Conservation (phyloP, 306 rosid species). For the Ormosia semicastrata region DNA sequence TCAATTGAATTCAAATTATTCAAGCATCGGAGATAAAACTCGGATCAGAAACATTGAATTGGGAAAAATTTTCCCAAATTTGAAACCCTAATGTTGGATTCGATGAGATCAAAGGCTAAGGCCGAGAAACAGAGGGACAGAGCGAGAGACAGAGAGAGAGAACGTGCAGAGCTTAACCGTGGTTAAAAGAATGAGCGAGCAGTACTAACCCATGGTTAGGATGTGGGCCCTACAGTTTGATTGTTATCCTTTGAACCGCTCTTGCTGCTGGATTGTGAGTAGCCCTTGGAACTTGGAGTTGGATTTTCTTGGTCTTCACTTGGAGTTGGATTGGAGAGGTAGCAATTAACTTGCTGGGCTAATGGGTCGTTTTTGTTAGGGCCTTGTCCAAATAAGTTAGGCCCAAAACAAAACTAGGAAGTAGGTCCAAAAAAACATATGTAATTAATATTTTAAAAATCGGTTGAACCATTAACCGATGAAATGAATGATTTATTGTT, state of each 20-base stretch:
- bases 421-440: no score
- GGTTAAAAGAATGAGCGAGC: constrained; percentile 30
- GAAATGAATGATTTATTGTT: no score
- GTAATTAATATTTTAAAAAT: no score
- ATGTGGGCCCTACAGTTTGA: not conserved
- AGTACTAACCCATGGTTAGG: constrained; percentile 36
- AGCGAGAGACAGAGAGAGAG: not conserved
- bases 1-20: not conserved
- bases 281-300: no score
- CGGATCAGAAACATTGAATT: not conserved
- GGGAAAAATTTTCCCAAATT: constrained; percentile 5
- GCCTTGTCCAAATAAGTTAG: not conserved
- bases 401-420: not conserved
- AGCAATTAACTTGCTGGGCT: not conserved
- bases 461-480: no score
- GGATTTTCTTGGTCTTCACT: no score
- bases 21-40: not conserved
- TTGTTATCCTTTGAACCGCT: not conserved
- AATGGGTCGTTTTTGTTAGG: not conserved
- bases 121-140: no score
- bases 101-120: constrained; percentile 36
- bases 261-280: not conserved
- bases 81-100: constrained; percentile 45
- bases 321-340: no score
- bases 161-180: constrained; percentile 34